phyloP scores from a whole-genome alignment of 169 alveolate species.

The Plasmodium fragile region DNA sequence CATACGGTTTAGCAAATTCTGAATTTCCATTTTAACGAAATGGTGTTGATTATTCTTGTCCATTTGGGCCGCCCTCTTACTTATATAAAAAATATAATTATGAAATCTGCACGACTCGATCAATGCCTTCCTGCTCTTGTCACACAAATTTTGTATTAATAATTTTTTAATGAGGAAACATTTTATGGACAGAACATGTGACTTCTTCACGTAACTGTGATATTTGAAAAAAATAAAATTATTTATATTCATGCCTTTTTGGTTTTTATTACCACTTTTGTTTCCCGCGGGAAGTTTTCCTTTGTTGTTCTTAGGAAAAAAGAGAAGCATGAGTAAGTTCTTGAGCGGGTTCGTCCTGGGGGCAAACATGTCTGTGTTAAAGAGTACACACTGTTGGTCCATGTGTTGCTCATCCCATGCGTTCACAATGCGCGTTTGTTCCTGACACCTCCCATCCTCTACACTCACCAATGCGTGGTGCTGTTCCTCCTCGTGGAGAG shows the following conservation, averaged over 20 bases:
- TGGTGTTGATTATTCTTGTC: slow-evolving; percentile 35
- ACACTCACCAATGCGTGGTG: not conserved
- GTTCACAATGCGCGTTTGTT: not conserved
- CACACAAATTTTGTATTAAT: slow-evolving; percentile 34
- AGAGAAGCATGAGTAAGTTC: slow-evolving; percentile 4
- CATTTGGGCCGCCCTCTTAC: slow-evolving; percentile 46
- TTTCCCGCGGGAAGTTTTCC: not conserved
- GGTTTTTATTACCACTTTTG: not conserved
- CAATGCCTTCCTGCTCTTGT: slow-evolving; percentile 6
- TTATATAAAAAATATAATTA: slow-evolving; percentile 28
- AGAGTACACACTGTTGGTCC: not conserved
- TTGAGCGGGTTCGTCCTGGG: slow-evolving; percentile 14
- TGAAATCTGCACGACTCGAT: slow-evolving; percentile 61
- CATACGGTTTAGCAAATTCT: slow-evolving; percentile 23
- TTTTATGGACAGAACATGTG: slow-evolving; percentile 41
- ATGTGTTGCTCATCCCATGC: not conserved
- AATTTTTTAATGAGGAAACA: slow-evolving; percentile 57
- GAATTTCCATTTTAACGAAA: slow-evolving; percentile 56
- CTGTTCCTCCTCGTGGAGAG: not conserved
- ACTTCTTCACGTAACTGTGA: slow-evolving; percentile 46
- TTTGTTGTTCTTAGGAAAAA: not conserved
- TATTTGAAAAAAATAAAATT: slow-evolving; percentile 64
- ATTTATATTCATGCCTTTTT: slow-evolving; percentile 23
- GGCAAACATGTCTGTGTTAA: slow-evolving; percentile 38
- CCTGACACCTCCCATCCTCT: not conserved